Evolutionary conservation across 352 stramenopile species (phyloP), one percentile per base, ranked within the genome.

Genomic region (Phytophthora fragariaefolia): DNA sequence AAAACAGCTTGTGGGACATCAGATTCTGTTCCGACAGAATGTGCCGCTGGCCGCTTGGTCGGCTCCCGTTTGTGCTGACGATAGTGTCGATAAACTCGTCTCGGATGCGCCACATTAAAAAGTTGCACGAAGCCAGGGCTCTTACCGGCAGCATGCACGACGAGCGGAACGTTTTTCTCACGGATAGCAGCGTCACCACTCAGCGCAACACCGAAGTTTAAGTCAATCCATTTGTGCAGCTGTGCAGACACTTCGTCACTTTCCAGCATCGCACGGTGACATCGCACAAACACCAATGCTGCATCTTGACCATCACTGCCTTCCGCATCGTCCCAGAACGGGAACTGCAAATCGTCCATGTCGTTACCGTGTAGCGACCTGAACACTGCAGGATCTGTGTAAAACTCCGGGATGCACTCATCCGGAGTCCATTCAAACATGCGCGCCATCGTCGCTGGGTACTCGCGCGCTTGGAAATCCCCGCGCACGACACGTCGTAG

Each of bases 341-440:
- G 93, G 7, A 97, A 58, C 52, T 76, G 59, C 47, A 96, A 58
- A 34, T 91, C 85, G 0, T 84, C 65, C 80, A 97, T 96, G 5
- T 73, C 68, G 6, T 80, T 70, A 20, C 66, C 63, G 61, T 98
- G 91, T 3, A 93, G 71, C 0, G 92, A 97, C 27, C 57, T 65
- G 46, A 98, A 98, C 0, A 98, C 87, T 1, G 58, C 70, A 15
- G 90, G 24, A 50, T 98, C 93, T 1, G 73, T 85, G 73, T 91
- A 99, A 68, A 99, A 98, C 69, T 98, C 97, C 12, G 94, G 90
- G 57, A 98, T 98, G 59, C 93, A 98, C 69, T 99, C 97, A 53
- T 99, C 97, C 0, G 97, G 96, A 8, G 94, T 98, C 93, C 94
- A 99, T 42, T 94, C 77, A 71, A 91, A 99, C 77, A 99, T 87